These are phyloP conservation scores for Microsporum audouinii DNA, from an alignment of 2,329 filamentous ascomycete species.

Conservation along the genomic window DNA sequence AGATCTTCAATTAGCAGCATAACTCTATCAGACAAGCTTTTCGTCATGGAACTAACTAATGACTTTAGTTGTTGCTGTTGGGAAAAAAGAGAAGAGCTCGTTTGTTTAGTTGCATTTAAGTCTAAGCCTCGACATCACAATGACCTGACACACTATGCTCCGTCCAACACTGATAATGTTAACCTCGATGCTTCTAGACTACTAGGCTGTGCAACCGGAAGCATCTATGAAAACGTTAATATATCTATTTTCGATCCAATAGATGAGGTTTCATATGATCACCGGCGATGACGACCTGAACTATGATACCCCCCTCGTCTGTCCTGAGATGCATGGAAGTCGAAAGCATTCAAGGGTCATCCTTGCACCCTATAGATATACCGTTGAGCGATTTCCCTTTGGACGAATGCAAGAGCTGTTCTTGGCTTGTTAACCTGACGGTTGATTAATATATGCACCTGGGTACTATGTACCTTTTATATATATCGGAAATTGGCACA, in stretches of 20 bases:
- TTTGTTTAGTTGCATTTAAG: background rate
- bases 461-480: background rate
- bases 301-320: background rate
- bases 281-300: background rate
- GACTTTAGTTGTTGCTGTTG: background rate
- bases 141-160: background rate
- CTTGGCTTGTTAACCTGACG: background rate
- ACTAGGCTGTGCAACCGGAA: background rate
- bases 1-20: background rate
- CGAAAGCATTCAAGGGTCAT: background rate
- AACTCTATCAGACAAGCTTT: slow-evolving; percentile 1
- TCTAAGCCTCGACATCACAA: background rate
- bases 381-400: background rate
- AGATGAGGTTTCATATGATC: background rate
- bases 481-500: background rate
- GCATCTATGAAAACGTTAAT: background rate
- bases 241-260: background rate
- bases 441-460: background rate
- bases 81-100: background rate
- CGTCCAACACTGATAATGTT: background rate
- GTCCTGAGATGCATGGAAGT: background rate
- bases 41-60: background rate
- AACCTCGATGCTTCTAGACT: background rate
- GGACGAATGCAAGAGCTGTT: background rate
- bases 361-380: background rate